Evolutionary conservation across 768 basidiomycete genomes (phyloP), one percentile per base, ranked within the genome.

Genomic region (Russula griseocarnosa): DNA sequence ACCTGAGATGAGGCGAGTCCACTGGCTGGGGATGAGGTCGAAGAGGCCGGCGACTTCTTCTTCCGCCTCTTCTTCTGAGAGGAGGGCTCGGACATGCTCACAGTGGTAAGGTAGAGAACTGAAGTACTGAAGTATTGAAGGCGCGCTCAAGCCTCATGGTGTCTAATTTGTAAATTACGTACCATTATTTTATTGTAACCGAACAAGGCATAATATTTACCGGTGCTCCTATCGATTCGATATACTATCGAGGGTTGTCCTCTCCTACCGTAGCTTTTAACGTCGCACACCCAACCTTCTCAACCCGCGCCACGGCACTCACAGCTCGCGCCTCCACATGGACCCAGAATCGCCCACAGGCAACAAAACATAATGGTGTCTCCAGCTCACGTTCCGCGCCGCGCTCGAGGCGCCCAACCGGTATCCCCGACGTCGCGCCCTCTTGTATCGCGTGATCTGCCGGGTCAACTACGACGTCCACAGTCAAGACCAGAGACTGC

Each of bases 311-410:
- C 9, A 63, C 32, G 1, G 53, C n/a, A 11, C 60, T 74, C 11
- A 76, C 47, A 47, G 73, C 66, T 47, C 71, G 70, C 30, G 74
- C 76, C 61, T 78, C 78, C 5, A 75, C 77, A 0, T 71, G 69
- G 22, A 84, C 69, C 60, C 79, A 78, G 64, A 90, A 94, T 57
- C 77, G 74, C 10, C 92, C 92, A 51, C 78, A 77, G 14, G 88
- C 80, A 22, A 94, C 80, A 74, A 95, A 92, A 69, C 87, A 89
- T 14, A 94, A 65, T 1, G 85, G 80, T 1, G 82, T 76, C 51
- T 85, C 80, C 5, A 86, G 69, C 40, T 80, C 77, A 38, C 76
- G 75, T 16, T 80, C 78, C 65, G 82, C 81, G 1, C 85, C 87
- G 24, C 74, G 73, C 50, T 78, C 78, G 55, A 95, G 71, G n/a